phyloP scores from a whole-genome alignment of 2,329 filamentous ascomycete species.

The Blumeriella jaapii region DNA sequence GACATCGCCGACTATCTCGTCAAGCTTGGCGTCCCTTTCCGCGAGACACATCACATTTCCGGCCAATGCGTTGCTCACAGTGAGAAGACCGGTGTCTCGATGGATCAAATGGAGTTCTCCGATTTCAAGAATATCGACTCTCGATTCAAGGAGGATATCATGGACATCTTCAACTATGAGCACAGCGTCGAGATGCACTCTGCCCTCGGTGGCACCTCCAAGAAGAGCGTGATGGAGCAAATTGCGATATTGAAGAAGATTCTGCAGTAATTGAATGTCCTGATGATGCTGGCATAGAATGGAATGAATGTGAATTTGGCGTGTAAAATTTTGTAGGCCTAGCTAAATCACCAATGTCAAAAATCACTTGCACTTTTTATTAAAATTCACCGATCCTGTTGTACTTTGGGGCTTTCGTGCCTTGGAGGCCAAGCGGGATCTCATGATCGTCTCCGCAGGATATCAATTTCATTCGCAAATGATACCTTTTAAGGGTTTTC shows the following conservation, averaged over 20 bases:
- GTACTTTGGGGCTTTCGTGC: not conserved
- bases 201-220: conserved; percentile 69
- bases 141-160: conserved; percentile 61
- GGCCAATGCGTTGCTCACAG: conserved; percentile 53
- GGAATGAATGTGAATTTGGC: not conserved
- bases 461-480: conserved; percentile 2
- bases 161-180: conserved; percentile 67
- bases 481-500: conserved; percentile 3
- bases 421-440: not conserved
- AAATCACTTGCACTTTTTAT: not conserved
- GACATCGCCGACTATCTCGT: conserved; percentile 56
- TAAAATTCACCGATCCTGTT: not conserved
- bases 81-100: conserved; percentile 52
- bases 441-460: not conserved
- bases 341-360: not conserved
- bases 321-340: not conserved
- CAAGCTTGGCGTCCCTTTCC: conserved; percentile 53
- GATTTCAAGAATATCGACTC: conserved; percentile 57
- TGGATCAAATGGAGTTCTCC: conserved; percentile 56
- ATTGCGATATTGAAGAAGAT: conserved; percentile 37
- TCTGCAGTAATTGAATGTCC: not conserved
- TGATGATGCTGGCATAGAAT: too few relatives aligned
- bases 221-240: conserved; percentile 53
- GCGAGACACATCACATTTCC: conserved; percentile 70
- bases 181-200: conserved; percentile 69